Evolutionary conservation across 2,329 filamentous ascomycete genomes (phyloP), one percentile per base, ranked within the genome.

Genomic region (Neonectria neomacrospora): DNA sequence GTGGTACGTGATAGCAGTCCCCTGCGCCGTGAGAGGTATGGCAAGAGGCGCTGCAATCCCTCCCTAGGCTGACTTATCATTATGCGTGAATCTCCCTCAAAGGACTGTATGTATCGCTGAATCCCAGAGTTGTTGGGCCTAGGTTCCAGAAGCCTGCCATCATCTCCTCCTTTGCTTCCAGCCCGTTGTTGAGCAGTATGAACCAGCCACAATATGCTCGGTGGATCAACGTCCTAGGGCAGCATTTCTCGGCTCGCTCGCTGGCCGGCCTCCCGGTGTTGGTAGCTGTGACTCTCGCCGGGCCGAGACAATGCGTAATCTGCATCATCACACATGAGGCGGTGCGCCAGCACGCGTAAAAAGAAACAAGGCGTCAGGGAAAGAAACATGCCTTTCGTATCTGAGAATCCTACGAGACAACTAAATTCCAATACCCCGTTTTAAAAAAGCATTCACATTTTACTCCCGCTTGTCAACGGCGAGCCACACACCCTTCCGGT

Each of bases 231-330:
- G 5, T 16, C 41, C 11, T 5, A 28, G 28, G 16, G 12, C 22
- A 6, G 6, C 45, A 48, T 48, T 32, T 50, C 28, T 28, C 47
- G 44, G n/a, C 41, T 62, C 37, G 59, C 45, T 20, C 32, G 48
- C 39, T 44, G 60, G 37, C 64, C 57, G 54, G 37, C 57, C 69
- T 68, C 70, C 68, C 58, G 57, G 57, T 57, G 61, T 53, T 66
- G 63, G 39, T 41, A 59, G 59, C 59, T 57, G 23, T 55, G 48
- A 22, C 22, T 58, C 34, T 39, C 61, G 64, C 64, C 14, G 54
- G 64, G 50, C 34, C 26, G 32, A 69, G 57, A 68, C 63, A 64
- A 55, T 59, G 63, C 54, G 60, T 61, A 52, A 69, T 63, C 54
- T 68, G 54, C 65, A 52, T 64, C 52, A 60, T 52, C 30, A 60